These are phyloP conservation scores for Amphicarpaea edgeworthii DNA, from an alignment of 306 rosid species.

Conservation along the genomic window DNA sequence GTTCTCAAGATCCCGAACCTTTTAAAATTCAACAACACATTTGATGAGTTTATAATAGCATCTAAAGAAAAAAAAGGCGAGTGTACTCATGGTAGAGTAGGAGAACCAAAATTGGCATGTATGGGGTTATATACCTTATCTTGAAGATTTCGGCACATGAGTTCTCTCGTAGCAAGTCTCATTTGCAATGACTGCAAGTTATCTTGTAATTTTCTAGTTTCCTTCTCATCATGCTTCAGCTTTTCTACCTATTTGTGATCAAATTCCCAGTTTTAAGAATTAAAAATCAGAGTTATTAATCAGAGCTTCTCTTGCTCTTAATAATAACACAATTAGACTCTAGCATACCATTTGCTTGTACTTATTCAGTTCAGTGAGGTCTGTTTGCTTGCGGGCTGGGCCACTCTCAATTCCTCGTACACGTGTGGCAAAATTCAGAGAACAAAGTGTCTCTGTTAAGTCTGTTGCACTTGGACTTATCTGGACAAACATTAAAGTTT, in stretches of 20 bases:
- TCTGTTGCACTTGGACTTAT: constrained; percentile 80
- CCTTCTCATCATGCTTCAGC: constrained; percentile 90
- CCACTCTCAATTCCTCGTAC: constrained; percentile 89
- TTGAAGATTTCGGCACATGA: constrained; percentile 71
- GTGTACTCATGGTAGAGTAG: no score
- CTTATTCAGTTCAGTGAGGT: constrained; percentile 75
- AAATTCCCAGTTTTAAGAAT: constrained; percentile 11
- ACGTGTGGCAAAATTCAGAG: constrained; percentile 88
- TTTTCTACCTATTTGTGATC: constrained; percentile 74
- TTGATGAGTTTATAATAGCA: not conserved
- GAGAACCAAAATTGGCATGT: no score
- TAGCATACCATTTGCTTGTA: constrained; percentile 89
- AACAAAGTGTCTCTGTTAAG: constrained; percentile 85
- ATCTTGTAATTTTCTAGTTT: constrained; percentile 81
- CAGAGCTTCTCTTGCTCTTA: not conserved
- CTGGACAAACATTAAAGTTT: constrained; percentile 97
- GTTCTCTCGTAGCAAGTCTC: constrained; percentile 80
- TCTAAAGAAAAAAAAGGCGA: no score
- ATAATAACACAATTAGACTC: not conserved
- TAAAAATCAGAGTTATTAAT: not conserved
- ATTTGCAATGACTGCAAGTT: constrained; percentile 65
- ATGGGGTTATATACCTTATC: constrained; percentile 86
- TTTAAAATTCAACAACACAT: constrained; percentile 35
- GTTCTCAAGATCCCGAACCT: constrained; percentile 89
- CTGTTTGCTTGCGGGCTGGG: constrained; percentile 88